A percentile compares a stretch with the other conserved stretches of the same genome.
Evolutionary conservation across 768 basidiomycete species (phyloP).

Genomic region (Candolleomyces efflorescens): DNA sequence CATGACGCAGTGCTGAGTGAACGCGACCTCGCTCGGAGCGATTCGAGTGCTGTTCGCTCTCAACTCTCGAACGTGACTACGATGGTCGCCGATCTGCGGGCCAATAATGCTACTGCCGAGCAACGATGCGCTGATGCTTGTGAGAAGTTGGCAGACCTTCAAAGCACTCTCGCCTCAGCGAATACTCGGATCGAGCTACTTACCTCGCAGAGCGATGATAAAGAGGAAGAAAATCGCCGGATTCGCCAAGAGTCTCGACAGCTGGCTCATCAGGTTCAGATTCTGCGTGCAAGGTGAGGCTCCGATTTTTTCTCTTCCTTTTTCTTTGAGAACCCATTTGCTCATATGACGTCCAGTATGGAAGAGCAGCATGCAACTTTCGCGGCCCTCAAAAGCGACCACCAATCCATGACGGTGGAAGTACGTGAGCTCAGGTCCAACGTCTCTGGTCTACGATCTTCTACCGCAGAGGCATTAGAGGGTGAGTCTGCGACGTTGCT

Average conservation of each 20-base stretch:
- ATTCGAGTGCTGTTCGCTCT: too few species aligned
- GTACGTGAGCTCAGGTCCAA: background rate
- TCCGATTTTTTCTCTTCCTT: background rate
- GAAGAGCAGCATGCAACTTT: background rate
- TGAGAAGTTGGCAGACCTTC: slow-evolving; percentile 7
- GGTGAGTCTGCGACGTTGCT: background rate
- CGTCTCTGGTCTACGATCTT: background rate
- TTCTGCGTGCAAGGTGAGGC: background rate
- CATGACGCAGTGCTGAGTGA: too few species aligned
- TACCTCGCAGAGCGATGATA: background rate
- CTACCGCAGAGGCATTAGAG: background rate
- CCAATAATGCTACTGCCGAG: background rate
- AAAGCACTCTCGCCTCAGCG: background rate
- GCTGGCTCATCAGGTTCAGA: slow-evolving; percentile 3
- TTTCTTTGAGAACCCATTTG: too few species aligned
- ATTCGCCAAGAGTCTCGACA: background rate
- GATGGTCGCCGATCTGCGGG: background rate
- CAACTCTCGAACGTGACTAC: too few species aligned
- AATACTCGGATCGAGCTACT: background rate
- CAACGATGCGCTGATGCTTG: background rate
- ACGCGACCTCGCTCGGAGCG: too few species aligned
- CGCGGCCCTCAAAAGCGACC: background rate
- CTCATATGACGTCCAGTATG: background rate
- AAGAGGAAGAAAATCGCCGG: background rate
- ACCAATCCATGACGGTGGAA: background rate